Conservation (phyloP, 768 basidiomycete genomes). For the Xerocomellus chrysenteron region DNA sequence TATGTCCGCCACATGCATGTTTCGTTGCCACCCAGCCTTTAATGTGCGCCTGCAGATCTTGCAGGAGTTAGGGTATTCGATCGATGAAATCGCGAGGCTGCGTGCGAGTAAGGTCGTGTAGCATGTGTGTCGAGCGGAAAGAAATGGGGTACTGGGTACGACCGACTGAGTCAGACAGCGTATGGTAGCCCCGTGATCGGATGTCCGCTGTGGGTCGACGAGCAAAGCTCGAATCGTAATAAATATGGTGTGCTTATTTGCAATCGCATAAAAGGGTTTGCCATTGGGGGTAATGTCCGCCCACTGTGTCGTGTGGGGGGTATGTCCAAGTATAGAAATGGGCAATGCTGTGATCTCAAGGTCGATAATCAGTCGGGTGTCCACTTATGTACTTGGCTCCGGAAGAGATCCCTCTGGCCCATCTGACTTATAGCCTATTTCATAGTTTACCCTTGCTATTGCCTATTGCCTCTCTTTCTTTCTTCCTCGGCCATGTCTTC, state of each 20-base stretch:
- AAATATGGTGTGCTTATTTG: slow-evolving; percentile 24
- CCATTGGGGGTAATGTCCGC: slow-evolving; percentile 18
- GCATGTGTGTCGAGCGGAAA: slow-evolving; percentile 15
- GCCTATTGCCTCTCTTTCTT: not conserved
- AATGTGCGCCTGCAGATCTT: slow-evolving; percentile 33
- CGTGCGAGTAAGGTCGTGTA: slow-evolving; percentile 43
- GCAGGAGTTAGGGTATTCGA: slow-evolving; percentile 43
- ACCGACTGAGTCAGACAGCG: not conserved
- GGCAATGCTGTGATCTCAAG: slow-evolving; percentile 28
- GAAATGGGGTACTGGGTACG: slow-evolving; percentile 20
- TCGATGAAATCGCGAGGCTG: slow-evolving; percentile 42
- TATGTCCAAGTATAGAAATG: slow-evolving; percentile 18
- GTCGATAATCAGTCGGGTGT: slow-evolving; percentile 33
- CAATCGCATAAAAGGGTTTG: slow-evolving; percentile 25
- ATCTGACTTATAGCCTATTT: slow-evolving; percentile 32
- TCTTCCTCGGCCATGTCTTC: slow-evolving; percentile 24
- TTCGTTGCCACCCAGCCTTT: not conserved
- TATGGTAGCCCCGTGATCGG: slow-evolving; percentile 17
- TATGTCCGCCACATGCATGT: slow-evolving; percentile 27
- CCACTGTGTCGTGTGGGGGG: not conserved
- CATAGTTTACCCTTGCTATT: slow-evolving; percentile 14
- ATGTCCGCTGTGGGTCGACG: slow-evolving; percentile 31
- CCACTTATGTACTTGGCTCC: slow-evolving; percentile 30
- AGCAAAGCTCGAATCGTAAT: slow-evolving; percentile 5
- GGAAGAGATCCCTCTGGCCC: slow-evolving; percentile 21